Evolutionary conservation across 371 early-diverging fungal genomes (phyloP).

Genomic region (Funneliformis caledonium): DNA sequence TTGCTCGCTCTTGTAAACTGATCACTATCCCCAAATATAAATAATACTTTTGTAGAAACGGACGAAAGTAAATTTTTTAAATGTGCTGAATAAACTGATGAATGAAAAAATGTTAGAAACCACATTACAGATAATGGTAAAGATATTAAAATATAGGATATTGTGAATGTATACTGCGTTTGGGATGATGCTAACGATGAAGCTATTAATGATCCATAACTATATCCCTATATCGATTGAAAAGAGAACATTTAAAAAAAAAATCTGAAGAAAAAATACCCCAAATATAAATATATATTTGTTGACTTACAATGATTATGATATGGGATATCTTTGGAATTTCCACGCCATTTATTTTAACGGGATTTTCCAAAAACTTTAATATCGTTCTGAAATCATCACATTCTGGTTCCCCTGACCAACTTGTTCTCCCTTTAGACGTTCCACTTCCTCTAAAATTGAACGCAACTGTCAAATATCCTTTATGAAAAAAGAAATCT

Average conservation of each 20-base stretch:
- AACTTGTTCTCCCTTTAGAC: conserved; percentile 30
- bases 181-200: conserved; percentile 18
- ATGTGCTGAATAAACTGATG: background rate
- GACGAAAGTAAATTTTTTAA: conserved; percentile 11
- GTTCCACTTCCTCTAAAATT: conserved; percentile 35
- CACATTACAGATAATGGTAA: conserved; percentile 31
- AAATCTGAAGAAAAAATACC: background rate
- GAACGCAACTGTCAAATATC: conserved; percentile 35
- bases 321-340: conserved; percentile 20
- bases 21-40: conserved; percentile 35
- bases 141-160: conserved; percentile 26
- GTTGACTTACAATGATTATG: conserved; percentile 14
- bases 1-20: conserved; percentile 24
- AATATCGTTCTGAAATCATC: conserved; percentile 29
- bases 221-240: conserved; percentile 17
- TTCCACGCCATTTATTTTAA: background rate
- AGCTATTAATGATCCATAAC: conserved; percentile 37
- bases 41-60: background rate
- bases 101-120: conserved; percentile 28
- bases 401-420: conserved; percentile 34
- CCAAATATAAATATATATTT: background rate
- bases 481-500: conserved; percentile 11
- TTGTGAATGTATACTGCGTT: background rate
- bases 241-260: background rate
- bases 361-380: conserved; percentile 3